Conservation (phyloP, 257 asterid genomes). For the Penstemon newberryi region DNA sequence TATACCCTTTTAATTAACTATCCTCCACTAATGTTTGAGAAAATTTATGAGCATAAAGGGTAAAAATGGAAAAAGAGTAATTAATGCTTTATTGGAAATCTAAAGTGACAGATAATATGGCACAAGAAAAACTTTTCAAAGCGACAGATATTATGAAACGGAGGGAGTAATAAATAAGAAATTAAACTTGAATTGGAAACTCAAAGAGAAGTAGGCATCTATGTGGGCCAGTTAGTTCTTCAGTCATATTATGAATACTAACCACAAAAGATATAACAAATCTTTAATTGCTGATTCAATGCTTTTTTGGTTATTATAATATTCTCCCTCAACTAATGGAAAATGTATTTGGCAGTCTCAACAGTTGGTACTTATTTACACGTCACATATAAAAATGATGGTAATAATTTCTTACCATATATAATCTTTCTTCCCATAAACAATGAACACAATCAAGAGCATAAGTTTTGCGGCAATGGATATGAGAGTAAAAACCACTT, state of each 20-base stretch:
- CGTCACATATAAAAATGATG: neutral
- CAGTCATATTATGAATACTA: neutral
- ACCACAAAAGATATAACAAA: constrained; percentile 1
- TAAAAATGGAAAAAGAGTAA: no score
- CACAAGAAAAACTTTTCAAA: no score
- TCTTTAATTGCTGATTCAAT: neutral
- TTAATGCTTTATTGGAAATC: no score
- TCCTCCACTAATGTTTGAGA: no score
- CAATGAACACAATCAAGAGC: neutral
- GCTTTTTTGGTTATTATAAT: neutral
- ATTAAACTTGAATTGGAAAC: constrained; percentile 22
- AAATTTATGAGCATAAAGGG: no score
- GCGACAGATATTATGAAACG: no score
- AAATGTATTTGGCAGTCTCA: neutral
- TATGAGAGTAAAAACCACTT: neutral
- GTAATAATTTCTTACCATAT: neutral
- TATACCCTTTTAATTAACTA: no score
- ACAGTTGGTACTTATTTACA: constrained; percentile 8
- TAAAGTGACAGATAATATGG: no score
- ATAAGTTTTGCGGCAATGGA: neutral
- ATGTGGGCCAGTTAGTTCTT: neutral
- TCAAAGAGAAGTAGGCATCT: constrained; percentile 1
- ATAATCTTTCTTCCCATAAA: constrained; percentile 7
- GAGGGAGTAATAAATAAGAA: no score
- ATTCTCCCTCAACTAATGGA: neutral